phyloP scores from a whole-genome alignment of 2,329 filamentous ascomycete genomes.

The Talaromyces marneffei region DNA sequence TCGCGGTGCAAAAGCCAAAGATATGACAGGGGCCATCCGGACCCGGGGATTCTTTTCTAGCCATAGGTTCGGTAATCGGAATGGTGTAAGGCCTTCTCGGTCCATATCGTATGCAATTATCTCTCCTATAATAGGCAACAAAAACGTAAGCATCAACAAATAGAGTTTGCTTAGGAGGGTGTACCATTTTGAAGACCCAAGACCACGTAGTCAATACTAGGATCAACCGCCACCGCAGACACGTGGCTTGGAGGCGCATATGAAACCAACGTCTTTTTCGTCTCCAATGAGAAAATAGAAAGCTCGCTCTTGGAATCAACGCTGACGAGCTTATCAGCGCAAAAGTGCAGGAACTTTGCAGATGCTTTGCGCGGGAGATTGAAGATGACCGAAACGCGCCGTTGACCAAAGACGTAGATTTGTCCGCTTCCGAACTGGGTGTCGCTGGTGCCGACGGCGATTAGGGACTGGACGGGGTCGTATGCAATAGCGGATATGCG shows the following conservation, averaged over 20 bases:
- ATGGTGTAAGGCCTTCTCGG: slow-evolving; percentile 66
- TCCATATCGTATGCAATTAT: slow-evolving; percentile 92
- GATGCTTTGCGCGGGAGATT: slow-evolving; percentile 66
- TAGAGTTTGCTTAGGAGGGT: slow-evolving; percentile 14
- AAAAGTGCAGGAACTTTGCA: slow-evolving; percentile 74
- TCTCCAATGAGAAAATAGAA: slow-evolving; percentile 72
- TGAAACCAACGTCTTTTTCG: slow-evolving; percentile 59
- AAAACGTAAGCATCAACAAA: background rate
- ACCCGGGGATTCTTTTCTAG: slow-evolving; percentile 62
- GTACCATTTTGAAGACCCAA: slow-evolving; percentile 68
- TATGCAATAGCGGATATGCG: slow-evolving; percentile 74
- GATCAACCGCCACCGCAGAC: slow-evolving; percentile 70
- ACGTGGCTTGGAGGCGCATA: slow-evolving; percentile 74
- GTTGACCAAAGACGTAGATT: slow-evolving; percentile 83
- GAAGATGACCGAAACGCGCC: slow-evolving; percentile 70
- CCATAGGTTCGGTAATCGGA: slow-evolving; percentile 87
- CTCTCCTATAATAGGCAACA: slow-evolving; percentile 51
- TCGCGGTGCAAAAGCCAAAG: slow-evolving; percentile 77
- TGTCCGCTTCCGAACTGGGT: slow-evolving; percentile 78
- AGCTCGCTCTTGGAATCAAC: slow-evolving; percentile 83
- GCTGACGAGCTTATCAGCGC: slow-evolving; percentile 75
- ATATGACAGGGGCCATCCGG: slow-evolving; percentile 61
- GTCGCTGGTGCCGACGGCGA: slow-evolving; percentile 86
- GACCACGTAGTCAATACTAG: slow-evolving; percentile 88
- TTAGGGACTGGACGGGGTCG: slow-evolving; percentile 86